Conservation (phyloP, 257 asterid genomes). For the Cruciata laevipes region DNA sequence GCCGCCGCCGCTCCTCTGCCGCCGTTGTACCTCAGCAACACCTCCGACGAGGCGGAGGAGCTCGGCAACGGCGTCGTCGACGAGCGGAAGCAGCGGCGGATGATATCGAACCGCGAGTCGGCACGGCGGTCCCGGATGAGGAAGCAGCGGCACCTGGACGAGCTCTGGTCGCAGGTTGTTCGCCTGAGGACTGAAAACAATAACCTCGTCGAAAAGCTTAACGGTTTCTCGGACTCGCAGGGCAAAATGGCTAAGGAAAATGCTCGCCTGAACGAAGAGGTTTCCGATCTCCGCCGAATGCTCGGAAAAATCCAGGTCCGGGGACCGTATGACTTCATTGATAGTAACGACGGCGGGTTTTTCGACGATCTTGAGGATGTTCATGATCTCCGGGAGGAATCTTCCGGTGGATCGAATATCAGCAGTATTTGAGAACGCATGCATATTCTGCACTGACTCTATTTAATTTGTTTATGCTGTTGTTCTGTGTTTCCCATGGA, state of each 20-base stretch:
- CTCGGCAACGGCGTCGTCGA: conserved; percentile 37
- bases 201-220: conserved; percentile 49
- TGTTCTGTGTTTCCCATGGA: conserved; percentile 28
- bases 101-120: conserved; percentile 86
- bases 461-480: conserved; percentile 11
- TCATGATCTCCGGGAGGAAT: conserved; percentile 47
- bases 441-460: conserved; percentile 37
- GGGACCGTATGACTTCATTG: conserved; percentile 26
- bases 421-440: conserved; percentile 22
- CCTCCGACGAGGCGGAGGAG: conserved; percentile 69
- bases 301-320: conserved; percentile 41
- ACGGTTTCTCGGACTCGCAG: conserved; percentile 47
- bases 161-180: conserved; percentile 68
- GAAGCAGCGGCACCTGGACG: conserved; percentile 84
- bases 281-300: conserved; percentile 60
- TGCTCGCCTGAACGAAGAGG: conserved; percentile 54
- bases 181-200: conserved; percentile 61
- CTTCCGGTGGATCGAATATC: conserved; percentile 36
- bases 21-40: conserved; percentile 41
- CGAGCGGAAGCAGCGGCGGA: conserved; percentile 73
- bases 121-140: conserved; percentile 93
- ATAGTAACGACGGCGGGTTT: background rate
- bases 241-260: conserved; percentile 57
- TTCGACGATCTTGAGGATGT: conserved; percentile 36
- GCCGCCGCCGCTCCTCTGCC: conserved; percentile 23